Evolutionary conservation across 257 asterid genomes (phyloP).

Genomic region (Plantago major): DNA sequence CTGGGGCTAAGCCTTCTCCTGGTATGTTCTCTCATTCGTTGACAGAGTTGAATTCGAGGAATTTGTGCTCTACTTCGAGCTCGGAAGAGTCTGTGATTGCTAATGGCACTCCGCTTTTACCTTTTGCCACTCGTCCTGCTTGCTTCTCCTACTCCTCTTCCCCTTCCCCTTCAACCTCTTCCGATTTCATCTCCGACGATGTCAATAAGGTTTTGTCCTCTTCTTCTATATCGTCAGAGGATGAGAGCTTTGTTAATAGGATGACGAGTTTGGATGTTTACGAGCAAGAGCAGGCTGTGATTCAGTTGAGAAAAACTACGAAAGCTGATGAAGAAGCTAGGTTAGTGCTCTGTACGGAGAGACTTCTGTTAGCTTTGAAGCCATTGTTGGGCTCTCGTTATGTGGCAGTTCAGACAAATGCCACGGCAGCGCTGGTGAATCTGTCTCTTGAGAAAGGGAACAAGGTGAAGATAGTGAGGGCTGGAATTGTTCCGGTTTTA

Average conservation of each 20-base stretch:
- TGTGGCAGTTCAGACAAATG: slow-evolving; percentile 61
- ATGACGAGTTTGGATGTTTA: slow-evolving; percentile 52
- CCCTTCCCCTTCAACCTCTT: slow-evolving; percentile 66
- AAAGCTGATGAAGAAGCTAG: slow-evolving; percentile 55
- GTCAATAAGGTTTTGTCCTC: slow-evolving; percentile 18
- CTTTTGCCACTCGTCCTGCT: slow-evolving; percentile 63
- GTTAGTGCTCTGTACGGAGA: slow-evolving; percentile 52
- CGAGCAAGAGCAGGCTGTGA: slow-evolving; percentile 79
- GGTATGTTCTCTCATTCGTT: slow-evolving; percentile 55
- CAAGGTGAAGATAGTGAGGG: slow-evolving; percentile 68
- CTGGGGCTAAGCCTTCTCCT: slow-evolving; percentile 45
- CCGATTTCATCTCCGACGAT: slow-evolving; percentile 49
- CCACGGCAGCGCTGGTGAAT: slow-evolving; percentile 82
- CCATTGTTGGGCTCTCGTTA: slow-evolving; percentile 56
- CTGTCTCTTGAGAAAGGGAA: slow-evolving; percentile 67
- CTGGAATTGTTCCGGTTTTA: slow-evolving; percentile 63
- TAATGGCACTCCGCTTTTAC: slow-evolving; percentile 54
- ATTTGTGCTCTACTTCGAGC: slow-evolving; percentile 49
- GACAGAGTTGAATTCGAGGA: slow-evolving; percentile 40
- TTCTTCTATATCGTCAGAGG: slow-evolving; percentile 30
- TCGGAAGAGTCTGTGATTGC: slow-evolving; percentile 93
- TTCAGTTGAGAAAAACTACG: slow-evolving; percentile 63
- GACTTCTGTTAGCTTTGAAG: slow-evolving; percentile 57
- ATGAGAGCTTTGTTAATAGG: slow-evolving; percentile 31
- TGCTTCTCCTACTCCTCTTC: slow-evolving; percentile 71